A percentile compares a stretch with the other conserved stretches of the same genome.
Conservation (phyloP, 2,329 filamentous ascomycete genomes). For the Graphilbum fragrans region DNA sequence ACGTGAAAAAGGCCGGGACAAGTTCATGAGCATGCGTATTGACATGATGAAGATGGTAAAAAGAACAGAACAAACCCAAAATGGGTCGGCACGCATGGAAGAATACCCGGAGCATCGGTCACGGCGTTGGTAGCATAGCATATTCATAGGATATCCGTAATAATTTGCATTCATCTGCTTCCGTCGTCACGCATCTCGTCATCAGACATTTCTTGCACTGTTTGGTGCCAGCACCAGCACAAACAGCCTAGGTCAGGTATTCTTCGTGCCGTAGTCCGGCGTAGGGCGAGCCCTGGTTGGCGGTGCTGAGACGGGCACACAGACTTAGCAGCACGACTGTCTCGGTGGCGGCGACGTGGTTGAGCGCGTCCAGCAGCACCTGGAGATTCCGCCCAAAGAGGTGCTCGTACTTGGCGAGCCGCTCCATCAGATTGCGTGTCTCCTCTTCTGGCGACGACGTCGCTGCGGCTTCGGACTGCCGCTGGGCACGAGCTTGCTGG, state of each 20-base stretch:
- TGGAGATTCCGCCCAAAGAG: conserved; percentile 89
- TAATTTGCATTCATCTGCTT: too few species aligned
- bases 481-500: conserved; percentile 30
- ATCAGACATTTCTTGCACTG: neutral
- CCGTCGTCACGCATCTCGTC: neutral
- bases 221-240: neutral
- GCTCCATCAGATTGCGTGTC: conserved; percentile 54
- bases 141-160: too few species aligned
- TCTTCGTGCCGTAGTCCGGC: conserved; percentile 48
- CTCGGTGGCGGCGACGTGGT: conserved; percentile 95
- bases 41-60: too few species aligned
- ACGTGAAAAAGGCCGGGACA: too few species aligned
- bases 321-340: conserved; percentile 87
- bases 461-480: conserved; percentile 18
- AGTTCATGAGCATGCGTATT: too few species aligned
- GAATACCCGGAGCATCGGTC: too few species aligned
- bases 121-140: too few species aligned
- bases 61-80: too few species aligned
- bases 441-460: conserved; percentile 21
- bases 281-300: conserved; percentile 62
- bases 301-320: conserved; percentile 70
- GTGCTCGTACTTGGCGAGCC: conserved; percentile 80
- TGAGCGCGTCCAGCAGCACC: conserved; percentile 86
- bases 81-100: too few species aligned
- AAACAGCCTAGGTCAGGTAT: conserved; percentile 3